These are phyloP conservation scores for Arachis monticola DNA, from an alignment of 331 rosid species.

Conservation along the genomic window DNA sequence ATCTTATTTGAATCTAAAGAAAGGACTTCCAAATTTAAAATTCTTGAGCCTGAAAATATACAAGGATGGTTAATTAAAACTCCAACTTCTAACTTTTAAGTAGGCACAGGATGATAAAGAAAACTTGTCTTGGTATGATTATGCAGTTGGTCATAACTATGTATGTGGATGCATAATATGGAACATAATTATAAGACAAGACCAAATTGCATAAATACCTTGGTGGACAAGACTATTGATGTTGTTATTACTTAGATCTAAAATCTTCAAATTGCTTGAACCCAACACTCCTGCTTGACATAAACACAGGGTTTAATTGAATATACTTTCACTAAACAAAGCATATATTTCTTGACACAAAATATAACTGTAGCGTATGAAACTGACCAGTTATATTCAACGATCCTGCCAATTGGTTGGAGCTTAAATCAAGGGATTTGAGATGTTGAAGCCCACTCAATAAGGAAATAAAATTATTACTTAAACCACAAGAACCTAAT, in stretches of 20 bases:
- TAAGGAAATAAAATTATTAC: background rate
- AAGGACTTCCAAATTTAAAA: constrained; percentile 1
- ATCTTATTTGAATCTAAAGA: background rate
- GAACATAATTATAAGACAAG: background rate
- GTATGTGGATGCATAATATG: too few relatives aligned
- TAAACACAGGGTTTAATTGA: background rate
- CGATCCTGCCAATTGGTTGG: background rate
- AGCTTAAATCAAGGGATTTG: background rate
- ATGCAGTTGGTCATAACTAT: too few relatives aligned
- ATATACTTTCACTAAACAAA: background rate
- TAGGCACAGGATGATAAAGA: too few relatives aligned
- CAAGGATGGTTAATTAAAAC: too few relatives aligned
- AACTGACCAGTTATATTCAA: constrained; percentile 23
- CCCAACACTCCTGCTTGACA: constrained; percentile 3
- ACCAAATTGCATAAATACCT: constrained; percentile 3
- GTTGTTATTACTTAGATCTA: background rate
- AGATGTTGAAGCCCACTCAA: background rate
- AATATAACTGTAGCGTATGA: background rate
- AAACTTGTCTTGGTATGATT: too few relatives aligned
- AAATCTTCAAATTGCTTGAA: constrained; percentile 14
- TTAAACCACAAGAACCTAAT: background rate
- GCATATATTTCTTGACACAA: background rate
- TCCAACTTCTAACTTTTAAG: too few relatives aligned
- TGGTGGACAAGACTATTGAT: background rate
- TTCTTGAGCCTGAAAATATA: constrained; percentile 20